phyloP scores from a whole-genome alignment of 768 basidiomycete genomes.

The Termitomyces bulborhizus region DNA sequence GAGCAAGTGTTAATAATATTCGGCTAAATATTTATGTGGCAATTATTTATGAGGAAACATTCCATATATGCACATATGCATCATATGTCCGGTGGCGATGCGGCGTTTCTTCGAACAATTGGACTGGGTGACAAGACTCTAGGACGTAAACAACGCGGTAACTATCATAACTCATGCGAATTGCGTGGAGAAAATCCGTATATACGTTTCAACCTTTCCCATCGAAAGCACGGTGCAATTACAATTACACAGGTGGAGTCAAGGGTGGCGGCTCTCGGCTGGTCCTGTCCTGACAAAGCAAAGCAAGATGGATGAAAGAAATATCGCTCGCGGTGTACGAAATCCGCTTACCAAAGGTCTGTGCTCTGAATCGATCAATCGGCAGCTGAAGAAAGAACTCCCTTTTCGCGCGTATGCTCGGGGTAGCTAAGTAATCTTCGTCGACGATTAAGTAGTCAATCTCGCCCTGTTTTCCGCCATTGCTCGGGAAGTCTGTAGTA shows the following conservation, averaged over 20 bases:
- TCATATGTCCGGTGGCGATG: slow-evolving; percentile 4
- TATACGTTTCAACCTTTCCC: not conserved
- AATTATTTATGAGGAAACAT: not conserved
- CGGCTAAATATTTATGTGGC: not conserved
- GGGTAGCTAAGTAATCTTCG: slow-evolving; percentile 3
- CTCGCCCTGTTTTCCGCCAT: slow-evolving; percentile 1
- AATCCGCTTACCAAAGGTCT: not conserved
- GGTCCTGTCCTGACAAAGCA: not conserved
- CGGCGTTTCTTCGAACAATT: not conserved
- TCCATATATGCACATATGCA: not conserved
- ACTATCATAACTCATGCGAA: not conserved
- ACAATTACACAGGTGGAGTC: not conserved
- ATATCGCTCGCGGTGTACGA: not conserved
- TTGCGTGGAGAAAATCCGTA: not conserved
- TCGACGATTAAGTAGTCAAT: slow-evolving; percentile 3
- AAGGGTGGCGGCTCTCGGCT: not conserved
- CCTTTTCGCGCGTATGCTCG: slow-evolving; percentile 8
- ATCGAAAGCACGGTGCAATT: not conserved
- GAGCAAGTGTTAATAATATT: not conserved
- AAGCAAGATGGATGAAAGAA: not conserved
- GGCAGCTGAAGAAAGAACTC: not conserved
- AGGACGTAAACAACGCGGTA: not conserved
- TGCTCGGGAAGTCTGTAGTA: slow-evolving; percentile 4
- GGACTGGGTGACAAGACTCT: not conserved
- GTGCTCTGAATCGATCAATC: not conserved